phyloP scores from a whole-genome alignment of 73 alveolate genomes.

The Durusdinium trenchii region DNA sequence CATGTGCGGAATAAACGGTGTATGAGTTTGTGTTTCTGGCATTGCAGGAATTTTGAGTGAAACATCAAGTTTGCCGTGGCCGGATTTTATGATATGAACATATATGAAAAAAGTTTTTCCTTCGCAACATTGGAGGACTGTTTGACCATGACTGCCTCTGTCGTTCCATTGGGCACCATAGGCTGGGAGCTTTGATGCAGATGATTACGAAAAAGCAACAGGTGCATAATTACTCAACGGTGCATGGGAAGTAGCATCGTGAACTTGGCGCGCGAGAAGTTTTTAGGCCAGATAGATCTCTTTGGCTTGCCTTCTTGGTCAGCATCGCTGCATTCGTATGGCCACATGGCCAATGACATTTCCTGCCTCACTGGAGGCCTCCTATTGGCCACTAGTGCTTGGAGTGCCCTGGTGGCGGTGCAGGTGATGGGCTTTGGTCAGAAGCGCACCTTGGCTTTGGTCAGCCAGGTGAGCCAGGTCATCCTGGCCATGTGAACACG shows the following conservation, averaged over 20 bases:
- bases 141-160: conserved; percentile 37
- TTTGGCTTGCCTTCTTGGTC: not conserved
- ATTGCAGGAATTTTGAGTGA: not conserved
- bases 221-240: too few species aligned
- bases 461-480: too few species aligned
- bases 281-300: too few species aligned
- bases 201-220: too few species aligned
- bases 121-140: conserved; percentile 41
- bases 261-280: too few species aligned
- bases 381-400: conserved; percentile 54
- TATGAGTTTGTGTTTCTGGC: not conserved
- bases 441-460: not conserved
- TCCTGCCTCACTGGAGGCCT: conserved; percentile 35
- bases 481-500: too few species aligned
- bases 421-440: conserved; percentile 64
- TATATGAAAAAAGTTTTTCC: too few species aligned
- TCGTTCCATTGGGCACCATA: conserved; percentile 44
- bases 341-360: too few species aligned
- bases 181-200: conserved; percentile 34
- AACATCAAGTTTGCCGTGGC: too few species aligned
- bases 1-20: not conserved
- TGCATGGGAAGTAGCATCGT: too few species aligned
- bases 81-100: too few species aligned
- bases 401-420: conserved; percentile 67
- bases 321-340: not conserved